Base-by-base conservation (phyloP, 441 rosid species). In the Heliophila coronopifolia region DNA sequence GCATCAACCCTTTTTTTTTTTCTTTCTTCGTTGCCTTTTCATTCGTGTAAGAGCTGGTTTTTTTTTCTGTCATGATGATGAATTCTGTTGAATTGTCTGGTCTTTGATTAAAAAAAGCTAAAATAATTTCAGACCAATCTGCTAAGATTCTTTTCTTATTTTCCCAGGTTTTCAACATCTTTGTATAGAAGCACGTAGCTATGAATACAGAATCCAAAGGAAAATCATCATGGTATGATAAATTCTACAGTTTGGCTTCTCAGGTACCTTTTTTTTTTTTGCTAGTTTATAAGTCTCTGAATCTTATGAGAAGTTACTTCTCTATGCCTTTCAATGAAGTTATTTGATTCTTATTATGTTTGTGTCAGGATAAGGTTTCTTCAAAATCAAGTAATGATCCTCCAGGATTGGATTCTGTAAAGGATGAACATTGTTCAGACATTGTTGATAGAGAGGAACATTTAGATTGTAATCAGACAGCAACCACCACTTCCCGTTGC, bases 161-260 rank as follows among this genome's bases (percentile, higher is more conserved):
- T 15, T 27, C 6, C 5, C 12, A 17, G 23, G 27, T 34, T 43
- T 35, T 20, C 19, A 30, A 53, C 37, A 23, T 24, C 18, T 38
- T n/a, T n/a, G n/a, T n/a, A n/a, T n/a, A n/a, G n/a, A n/a, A n/a
- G n/a, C n/a, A n/a, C n/a, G n/a, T n/a, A n/a, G n/a, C 16, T 30
- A 80, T 78, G 93, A 78, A 61, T 63, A 60, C 63, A 24, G 74
- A 75, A 51, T 63, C 52, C 7, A 83, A 78, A 64, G 74, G 81
- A 62, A 69, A 71, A 44, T 47, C 74, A 8, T 87, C n/a, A n/a
- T n/a, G 84, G 94, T 79, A 74, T 41, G 91, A 77, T 53, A 67
- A 76, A 59, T 48, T 87, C 59, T 78, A 66, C 39, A 54, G 3
- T 46, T 54, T 41, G 43, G 53, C 52, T 51, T 20, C 64, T 42